Percentiles rank a stretch among this genome's conserved stretches.
phyloP scores from a whole-genome alignment of 129 eudicot species.

The Flaveria robusta region DNA sequence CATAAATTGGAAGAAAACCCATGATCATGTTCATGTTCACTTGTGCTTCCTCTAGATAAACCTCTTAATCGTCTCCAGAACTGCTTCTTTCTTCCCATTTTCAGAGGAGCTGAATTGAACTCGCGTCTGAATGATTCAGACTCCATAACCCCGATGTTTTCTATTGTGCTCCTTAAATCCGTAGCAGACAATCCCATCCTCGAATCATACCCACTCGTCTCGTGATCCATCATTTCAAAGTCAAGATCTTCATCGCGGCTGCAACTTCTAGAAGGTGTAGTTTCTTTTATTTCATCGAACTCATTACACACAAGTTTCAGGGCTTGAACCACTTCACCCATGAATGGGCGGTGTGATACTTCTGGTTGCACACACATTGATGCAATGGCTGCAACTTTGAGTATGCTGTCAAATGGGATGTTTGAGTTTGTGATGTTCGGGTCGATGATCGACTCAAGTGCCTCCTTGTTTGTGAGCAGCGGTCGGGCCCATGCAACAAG shows the following conservation, averaged over 20 bases:
- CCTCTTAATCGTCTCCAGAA: slow-evolving; percentile 72
- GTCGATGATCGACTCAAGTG: slow-evolving; percentile 61
- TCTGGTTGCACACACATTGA: slow-evolving; percentile 99
- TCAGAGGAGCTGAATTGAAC: slow-evolving; percentile 77
- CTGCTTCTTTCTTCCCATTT: slow-evolving; percentile 52
- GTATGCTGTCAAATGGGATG: slow-evolving; percentile 61
- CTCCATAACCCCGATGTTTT: slow-evolving; percentile 46
- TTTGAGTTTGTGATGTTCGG: slow-evolving; percentile 42
- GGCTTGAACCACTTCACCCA: slow-evolving; percentile 99
- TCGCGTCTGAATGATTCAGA: slow-evolving; percentile 65
- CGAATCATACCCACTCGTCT: slow-evolving; percentile 33
- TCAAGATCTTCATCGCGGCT: slow-evolving; percentile 42
- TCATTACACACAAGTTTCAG: slow-evolving; percentile 87
- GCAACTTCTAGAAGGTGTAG: slow-evolving; percentile 40
- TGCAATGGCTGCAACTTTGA: slow-evolving; percentile 90
- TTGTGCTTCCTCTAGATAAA: slow-evolving; percentile 68
- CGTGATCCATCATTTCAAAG: slow-evolving; percentile 36
- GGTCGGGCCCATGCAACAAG: slow-evolving; percentile 96
- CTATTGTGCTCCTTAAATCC: slow-evolving; percentile 55
- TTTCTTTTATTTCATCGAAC: slow-evolving; percentile 64
- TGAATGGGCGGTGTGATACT: slow-evolving; percentile 91
- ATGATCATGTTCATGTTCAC: slow-evolving; percentile 44
- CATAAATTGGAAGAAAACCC: slow-evolving; percentile 45
- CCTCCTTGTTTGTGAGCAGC: slow-evolving; percentile 66
- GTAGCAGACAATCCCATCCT: slow-evolving; percentile 54